Evolutionary conservation across 768 basidiomycete genomes (phyloP).

Genomic region (Grammothele lineata): DNA sequence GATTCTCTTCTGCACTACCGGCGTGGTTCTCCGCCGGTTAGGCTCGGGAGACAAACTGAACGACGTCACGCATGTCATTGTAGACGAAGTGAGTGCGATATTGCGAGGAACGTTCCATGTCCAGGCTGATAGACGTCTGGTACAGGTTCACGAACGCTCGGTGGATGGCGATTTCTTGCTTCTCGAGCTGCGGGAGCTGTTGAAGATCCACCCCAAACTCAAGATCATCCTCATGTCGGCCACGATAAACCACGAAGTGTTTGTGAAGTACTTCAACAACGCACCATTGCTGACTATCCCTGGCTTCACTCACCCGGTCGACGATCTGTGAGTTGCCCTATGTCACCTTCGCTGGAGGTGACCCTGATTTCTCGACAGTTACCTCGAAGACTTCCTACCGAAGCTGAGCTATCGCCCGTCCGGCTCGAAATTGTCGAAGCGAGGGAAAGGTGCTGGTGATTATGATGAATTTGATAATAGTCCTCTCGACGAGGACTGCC

Average conservation of each 20-base stretch:
- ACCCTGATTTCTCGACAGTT: constrained; percentile 41
- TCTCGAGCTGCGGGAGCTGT: constrained; percentile 74
- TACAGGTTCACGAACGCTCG: constrained; percentile 85
- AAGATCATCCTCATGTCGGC: constrained; percentile 92
- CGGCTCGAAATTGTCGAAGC: constrained; percentile 28
- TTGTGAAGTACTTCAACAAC: constrained; percentile 73
- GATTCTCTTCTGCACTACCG: constrained; percentile 89
- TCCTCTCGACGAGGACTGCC: constrained; percentile 49
- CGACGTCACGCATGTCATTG: constrained; percentile 77
- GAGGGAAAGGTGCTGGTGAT: constrained; percentile 36
- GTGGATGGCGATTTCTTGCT: constrained; percentile 89
- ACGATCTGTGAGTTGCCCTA: constrained; percentile 54
- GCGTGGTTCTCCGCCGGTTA: constrained; percentile 81
- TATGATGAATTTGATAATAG: constrained; percentile 39
- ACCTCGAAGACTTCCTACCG: constrained; percentile 77
- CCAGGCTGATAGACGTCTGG: not conserved
- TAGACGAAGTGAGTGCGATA: constrained; percentile 69
- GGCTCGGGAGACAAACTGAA: constrained; percentile 67
- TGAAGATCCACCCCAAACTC: constrained; percentile 57
- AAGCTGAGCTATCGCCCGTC: constrained; percentile 51
- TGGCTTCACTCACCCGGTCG: constrained; percentile 75
- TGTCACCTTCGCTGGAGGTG: not conserved
- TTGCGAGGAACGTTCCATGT: not conserved
- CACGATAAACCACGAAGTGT: constrained; percentile 89
- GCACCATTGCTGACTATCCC: constrained; percentile 84